These are phyloP conservation scores for Xylaria sp. DNA, from an alignment of 2,329 filamentous ascomycete species.

Conservation along the genomic window DNA sequence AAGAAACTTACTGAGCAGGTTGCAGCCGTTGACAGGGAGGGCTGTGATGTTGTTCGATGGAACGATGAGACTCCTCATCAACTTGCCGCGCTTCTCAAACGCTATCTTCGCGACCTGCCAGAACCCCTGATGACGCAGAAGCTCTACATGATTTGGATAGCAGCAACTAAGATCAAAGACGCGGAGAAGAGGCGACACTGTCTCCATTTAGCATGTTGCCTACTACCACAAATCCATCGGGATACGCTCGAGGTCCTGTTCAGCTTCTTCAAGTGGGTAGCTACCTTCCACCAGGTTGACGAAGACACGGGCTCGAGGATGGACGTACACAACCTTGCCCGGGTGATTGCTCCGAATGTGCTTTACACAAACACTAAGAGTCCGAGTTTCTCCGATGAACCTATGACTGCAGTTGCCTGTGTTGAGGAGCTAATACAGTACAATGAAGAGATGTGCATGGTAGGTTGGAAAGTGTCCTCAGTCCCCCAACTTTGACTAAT, in stretches of 20 bases:
- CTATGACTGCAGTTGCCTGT: constrained; percentile 90
- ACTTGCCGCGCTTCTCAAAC: constrained; percentile 89
- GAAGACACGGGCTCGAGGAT: constrained; percentile 98
- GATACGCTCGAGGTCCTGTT: constrained; percentile 96
- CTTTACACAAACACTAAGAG: constrained; percentile 72
- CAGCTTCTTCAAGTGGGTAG: constrained; percentile 95
- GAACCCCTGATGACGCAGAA: constrained; percentile 96
- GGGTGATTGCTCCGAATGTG: constrained; percentile 96
- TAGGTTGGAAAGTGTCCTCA: constrained; percentile 52
- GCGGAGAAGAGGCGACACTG: constrained; percentile 80
- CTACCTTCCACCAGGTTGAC: constrained; percentile 95
- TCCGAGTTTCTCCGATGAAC: constrained; percentile 76
- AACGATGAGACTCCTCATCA: constrained; percentile 90
- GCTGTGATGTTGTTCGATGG: constrained; percentile 82
- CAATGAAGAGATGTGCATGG: constrained; percentile 97
- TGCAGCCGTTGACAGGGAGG: constrained; percentile 82
- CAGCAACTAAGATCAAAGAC: constrained; percentile 84
- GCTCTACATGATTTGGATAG: constrained; percentile 87
- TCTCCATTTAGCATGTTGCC: constrained; percentile 86
- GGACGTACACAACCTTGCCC: constrained; percentile 96
- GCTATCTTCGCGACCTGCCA: constrained; percentile 90
- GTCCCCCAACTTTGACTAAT: constrained; percentile 11
- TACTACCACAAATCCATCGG: constrained; percentile 88
- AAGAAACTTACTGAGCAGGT: constrained; percentile 86
- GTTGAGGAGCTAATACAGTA: constrained; percentile 88